Conservation (phyloP, 768 basidiomycete genomes). For the Galerina marginata region DNA sequence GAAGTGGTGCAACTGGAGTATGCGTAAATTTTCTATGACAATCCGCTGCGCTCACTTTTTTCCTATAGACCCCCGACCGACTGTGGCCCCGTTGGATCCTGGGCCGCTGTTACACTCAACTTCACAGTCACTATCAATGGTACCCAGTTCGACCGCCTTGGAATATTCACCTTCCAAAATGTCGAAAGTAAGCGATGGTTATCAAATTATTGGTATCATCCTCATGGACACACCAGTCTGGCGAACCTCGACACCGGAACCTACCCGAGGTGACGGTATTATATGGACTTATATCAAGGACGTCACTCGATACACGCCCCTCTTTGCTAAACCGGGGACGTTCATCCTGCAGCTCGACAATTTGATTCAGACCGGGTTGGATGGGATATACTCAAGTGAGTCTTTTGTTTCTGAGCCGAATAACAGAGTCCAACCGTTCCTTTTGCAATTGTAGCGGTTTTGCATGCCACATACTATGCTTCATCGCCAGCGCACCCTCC, state of each 20-base stretch:
- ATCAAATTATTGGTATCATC: neutral
- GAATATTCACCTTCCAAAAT: conserved; percentile 76
- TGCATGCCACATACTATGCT: conserved; percentile 75
- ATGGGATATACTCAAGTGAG: conserved; percentile 75
- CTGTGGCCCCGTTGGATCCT: conserved; percentile 72
- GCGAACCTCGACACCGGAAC: conserved; percentile 84
- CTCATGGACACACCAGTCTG: conserved; percentile 52
- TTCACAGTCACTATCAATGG: conserved; percentile 82
- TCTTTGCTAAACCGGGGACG: conserved; percentile 70
- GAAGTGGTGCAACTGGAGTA: conserved; percentile 70
- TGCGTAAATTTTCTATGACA: neutral
- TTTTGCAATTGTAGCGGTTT: conserved; percentile 49
- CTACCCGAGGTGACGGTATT: conserved; percentile 67
- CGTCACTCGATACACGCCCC: conserved; percentile 71
- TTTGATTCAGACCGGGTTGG: conserved; percentile 56
- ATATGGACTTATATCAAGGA: conserved; percentile 84
- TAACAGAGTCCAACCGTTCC: neutral
- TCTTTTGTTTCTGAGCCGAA: neutral
- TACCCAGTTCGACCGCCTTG: conserved; percentile 76
- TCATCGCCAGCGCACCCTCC: conserved; percentile 62
- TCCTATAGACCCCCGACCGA: conserved; percentile 67
- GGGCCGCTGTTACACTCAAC: conserved; percentile 78
- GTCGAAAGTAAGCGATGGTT: conserved; percentile 63
- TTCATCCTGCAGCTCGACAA: conserved; percentile 82
- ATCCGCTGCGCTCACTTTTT: neutral